Evolutionary conservation across 306 rosid genomes (phyloP).

Genomic region (Gleditsia sinensis): DNA sequence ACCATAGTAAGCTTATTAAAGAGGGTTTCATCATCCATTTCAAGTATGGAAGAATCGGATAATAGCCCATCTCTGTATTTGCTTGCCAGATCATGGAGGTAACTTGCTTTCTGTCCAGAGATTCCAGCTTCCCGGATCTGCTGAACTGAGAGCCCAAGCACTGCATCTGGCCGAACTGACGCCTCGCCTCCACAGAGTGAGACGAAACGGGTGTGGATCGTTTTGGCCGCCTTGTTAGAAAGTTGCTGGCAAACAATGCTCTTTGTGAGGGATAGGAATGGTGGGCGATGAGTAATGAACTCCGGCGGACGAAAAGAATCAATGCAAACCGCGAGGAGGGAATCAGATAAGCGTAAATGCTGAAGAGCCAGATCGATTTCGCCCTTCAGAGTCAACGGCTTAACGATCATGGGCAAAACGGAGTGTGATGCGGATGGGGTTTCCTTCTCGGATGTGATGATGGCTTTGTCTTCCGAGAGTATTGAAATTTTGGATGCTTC

Average conservation of each 20-base stretch:
- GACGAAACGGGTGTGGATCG: slow-evolving; percentile 66
- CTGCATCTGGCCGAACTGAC: slow-evolving; percentile 45
- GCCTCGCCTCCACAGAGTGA: slow-evolving; percentile 64
- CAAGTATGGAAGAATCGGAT: slow-evolving; percentile 57
- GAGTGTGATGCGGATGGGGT: background rate
- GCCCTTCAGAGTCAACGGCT: slow-evolving; percentile 40
- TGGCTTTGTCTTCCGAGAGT: background rate
- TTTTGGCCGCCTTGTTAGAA: slow-evolving; percentile 59
- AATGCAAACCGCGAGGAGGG: slow-evolving; percentile 44
- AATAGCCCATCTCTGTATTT: slow-evolving; percentile 55
- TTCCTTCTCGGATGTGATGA: background rate
- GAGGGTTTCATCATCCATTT: slow-evolving; percentile 72
- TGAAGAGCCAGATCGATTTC: slow-evolving; percentile 59
- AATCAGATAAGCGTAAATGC: slow-evolving; percentile 64
- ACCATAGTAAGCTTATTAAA: slow-evolving; percentile 50
- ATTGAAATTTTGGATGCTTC: background rate
- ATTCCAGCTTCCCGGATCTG: slow-evolving; percentile 64
- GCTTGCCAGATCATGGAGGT: slow-evolving; percentile 64
- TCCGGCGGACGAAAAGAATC: slow-evolving; percentile 49
- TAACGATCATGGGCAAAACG: slow-evolving; percentile 23
- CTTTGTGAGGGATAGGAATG: slow-evolving; percentile 62
- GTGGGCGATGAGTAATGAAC: slow-evolving; percentile 34
- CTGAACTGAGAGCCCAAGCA: slow-evolving; percentile 45
- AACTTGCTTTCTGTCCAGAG: slow-evolving; percentile 70
- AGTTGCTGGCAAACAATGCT: slow-evolving; percentile 80